These are phyloP conservation scores for Cydonia oblonga DNA, from an alignment of 331 rosid species.

Conservation along the genomic window DNA sequence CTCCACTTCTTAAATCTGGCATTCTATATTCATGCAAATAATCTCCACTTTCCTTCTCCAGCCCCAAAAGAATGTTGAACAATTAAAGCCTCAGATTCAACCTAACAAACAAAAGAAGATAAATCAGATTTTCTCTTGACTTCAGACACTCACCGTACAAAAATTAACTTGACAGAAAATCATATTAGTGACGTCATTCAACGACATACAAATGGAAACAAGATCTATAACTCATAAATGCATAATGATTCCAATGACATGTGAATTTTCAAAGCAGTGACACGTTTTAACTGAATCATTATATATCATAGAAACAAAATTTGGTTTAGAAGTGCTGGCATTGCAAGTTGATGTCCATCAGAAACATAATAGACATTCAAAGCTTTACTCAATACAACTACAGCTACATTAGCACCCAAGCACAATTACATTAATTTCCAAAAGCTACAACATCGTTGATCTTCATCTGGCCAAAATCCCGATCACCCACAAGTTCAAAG, in stretches of 20 bases:
- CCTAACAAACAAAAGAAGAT: slow-evolving; percentile 8
- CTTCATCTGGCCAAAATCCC: background rate
- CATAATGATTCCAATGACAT: background rate
- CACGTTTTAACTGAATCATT: background rate
- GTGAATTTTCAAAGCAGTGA: background rate
- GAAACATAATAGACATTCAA: background rate
- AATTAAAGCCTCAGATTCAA: background rate
- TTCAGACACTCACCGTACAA: background rate
- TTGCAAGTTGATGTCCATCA: slow-evolving; percentile 3
- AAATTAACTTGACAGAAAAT: background rate
- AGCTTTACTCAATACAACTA: background rate
- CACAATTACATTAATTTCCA: background rate
- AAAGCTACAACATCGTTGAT: background rate
- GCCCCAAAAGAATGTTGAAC: slow-evolving; percentile 8
- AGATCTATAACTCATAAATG: background rate
- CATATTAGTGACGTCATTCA: background rate
- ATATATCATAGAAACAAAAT: background rate
- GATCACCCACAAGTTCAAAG: background rate
- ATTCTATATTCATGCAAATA: slow-evolving; percentile 22
- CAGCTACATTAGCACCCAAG: background rate
- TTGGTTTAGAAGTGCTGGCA: background rate
- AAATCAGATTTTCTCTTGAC: background rate
- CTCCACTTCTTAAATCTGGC: slow-evolving; percentile 31
- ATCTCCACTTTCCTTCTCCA: slow-evolving; percentile 6
- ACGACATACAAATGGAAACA: background rate